A percentile compares a stretch with the other conserved stretches of the same genome.
phyloP scores from a whole-genome alignment of 1,284 basidiomycete species.

The Cutaneotrichosporon spelunceum region DNA sequence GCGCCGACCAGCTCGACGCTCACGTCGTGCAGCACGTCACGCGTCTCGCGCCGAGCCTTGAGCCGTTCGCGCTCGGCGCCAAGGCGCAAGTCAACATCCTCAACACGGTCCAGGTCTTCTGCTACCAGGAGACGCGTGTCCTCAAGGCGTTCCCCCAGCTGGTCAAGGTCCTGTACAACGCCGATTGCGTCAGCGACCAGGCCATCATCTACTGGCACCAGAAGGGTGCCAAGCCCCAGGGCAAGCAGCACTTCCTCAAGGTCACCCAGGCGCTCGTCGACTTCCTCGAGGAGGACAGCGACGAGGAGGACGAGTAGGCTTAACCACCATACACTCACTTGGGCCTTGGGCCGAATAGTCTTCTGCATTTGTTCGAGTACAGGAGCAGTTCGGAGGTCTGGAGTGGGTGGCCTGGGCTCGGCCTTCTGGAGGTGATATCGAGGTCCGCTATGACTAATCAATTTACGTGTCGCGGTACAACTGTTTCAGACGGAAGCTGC shows the following conservation, averaged over 20 bases:
- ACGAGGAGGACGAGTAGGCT: conserved; percentile 38
- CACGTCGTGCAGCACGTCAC: conserved; percentile 77
- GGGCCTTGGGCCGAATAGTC: neutral
- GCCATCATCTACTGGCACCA: conserved; percentile 97
- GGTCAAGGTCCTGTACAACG: conserved; percentile 91
- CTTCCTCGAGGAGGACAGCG: conserved; percentile 49
- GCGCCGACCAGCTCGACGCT: conserved; percentile 83
- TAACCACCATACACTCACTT: neutral
- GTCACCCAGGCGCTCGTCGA: conserved; percentile 83
- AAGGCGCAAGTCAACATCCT: conserved; percentile 89
- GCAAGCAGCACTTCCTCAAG: conserved; percentile 90
- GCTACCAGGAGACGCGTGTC: conserved; percentile 88
- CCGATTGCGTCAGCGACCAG: conserved; percentile 89
- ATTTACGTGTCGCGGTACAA: no score
- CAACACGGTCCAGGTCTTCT: conserved; percentile 89
- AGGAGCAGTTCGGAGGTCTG: neutral
- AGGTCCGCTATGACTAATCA: neutral
- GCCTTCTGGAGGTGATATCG: neutral
- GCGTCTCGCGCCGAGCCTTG: conserved; percentile 75
- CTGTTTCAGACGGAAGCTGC: no score
- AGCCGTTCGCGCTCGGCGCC: conserved; percentile 78
- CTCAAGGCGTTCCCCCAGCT: conserved; percentile 92
- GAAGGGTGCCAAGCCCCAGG: conserved; percentile 92
- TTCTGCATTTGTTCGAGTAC: neutral
- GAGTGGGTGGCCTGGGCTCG: no score